Percentiles rank a stretch among this genome's conserved stretches.
These are phyloP conservation scores for Radiomyces spectabilis DNA, from an alignment of 192 early-diverging fungal genomes.

Conservation along the genomic window DNA sequence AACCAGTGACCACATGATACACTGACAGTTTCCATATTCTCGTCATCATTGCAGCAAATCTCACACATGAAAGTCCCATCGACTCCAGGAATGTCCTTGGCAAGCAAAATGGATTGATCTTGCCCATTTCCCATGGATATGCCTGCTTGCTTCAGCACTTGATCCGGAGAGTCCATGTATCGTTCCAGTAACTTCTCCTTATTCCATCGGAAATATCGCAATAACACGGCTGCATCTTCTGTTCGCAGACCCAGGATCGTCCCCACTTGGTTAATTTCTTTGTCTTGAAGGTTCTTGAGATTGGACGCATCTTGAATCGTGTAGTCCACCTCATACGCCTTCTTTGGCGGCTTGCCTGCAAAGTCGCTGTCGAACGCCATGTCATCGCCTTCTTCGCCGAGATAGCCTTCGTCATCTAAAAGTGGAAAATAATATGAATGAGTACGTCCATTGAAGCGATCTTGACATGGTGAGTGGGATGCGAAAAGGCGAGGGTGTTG, in stretches of 20 bases:
- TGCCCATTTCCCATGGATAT: slow-evolving; percentile 20
- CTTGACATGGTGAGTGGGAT: neutral
- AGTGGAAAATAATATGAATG: neutral
- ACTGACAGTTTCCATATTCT: slow-evolving; percentile 53
- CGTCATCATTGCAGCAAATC: slow-evolving; percentile 81
- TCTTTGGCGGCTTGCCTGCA: slow-evolving; percentile 48
- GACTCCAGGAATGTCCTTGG: slow-evolving; percentile 16
- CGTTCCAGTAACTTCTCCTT: slow-evolving; percentile 78
- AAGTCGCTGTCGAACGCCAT: slow-evolving; percentile 51
- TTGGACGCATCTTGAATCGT: slow-evolving; percentile 51
- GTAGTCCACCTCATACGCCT: slow-evolving; percentile 73
- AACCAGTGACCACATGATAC: slow-evolving; percentile 84
- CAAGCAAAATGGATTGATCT: slow-evolving; percentile 11
- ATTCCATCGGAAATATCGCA: slow-evolving; percentile 79
- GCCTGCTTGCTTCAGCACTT: slow-evolving; percentile 59
- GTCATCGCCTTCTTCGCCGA: slow-evolving; percentile 49
- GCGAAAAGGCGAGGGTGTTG: neutral
- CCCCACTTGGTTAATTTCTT: slow-evolving; percentile 65
- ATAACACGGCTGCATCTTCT: slow-evolving; percentile 66
- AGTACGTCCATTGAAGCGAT: neutral
- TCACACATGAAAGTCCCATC: slow-evolving; percentile 64
- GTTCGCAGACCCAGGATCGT: slow-evolving; percentile 59
- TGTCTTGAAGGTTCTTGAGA: slow-evolving; percentile 52
- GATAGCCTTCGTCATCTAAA: slow-evolving; percentile 11
- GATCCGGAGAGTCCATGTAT: slow-evolving; percentile 63